Base-by-base conservation (phyloP, 148 eudicot species). In the Salicornia ramosissima region DNA sequence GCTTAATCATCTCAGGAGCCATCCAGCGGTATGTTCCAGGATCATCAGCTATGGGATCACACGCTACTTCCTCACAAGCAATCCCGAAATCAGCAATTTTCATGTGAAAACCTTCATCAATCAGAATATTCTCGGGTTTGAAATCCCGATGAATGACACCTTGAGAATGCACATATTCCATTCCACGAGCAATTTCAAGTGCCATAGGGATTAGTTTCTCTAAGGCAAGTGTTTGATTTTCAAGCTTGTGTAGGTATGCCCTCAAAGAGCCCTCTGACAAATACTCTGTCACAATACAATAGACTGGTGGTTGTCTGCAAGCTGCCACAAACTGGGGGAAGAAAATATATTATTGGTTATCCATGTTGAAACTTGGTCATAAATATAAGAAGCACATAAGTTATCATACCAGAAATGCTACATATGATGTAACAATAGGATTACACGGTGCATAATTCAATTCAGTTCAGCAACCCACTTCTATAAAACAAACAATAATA, bases 11-110 rank as follows among this genome's bases (percentile, higher is more conserved):
- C 81, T 93, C 98, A 10, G 98, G 98, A 7, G 98, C 98, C 98
- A 93, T 93, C 98, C 98, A 93, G 53, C 96, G 90, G 68, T 88
- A 93, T 25, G 98, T 90, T 54, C 98, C 98, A 6, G 98, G 94
- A 63, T 90, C 96, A 81, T 90, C 92, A 24, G 86, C 86, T 56
- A 90, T 77, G 30, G 80, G 79, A 73, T 90, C 98, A 77, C 96
- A 85, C 16, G 78, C 72, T 6, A 84, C 87, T 71, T 85, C 95
- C 75, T 90, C 94, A 75, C 98, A 93, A 11, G 96, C 95, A 64
- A 87, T 90, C 40, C 98, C 98, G 75, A 93, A 90, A 79, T 93
- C 98, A 26, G 98, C 98, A 68, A 93, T 80, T 61, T 88, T 93
- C 81, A 93, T 80, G 56, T 83, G 87, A 51, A 88, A 88, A 60